Evolutionary conservation across 208 protist genomes (phyloP).

Genomic region (Angomonas deanei): DNA sequence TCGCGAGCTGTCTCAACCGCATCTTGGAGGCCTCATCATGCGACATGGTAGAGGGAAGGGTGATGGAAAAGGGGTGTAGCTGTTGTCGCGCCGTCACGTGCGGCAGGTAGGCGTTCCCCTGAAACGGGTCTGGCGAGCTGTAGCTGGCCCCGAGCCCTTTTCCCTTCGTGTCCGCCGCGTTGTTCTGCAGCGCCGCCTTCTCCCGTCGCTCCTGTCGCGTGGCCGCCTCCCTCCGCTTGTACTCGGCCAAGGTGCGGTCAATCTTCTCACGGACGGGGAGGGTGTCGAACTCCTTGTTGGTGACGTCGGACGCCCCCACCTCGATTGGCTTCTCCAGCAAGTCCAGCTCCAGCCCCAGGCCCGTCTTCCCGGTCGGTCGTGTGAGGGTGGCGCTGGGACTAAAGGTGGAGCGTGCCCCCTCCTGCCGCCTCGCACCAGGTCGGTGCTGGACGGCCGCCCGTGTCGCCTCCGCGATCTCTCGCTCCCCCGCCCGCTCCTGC

Average conservation of each 20-base stretch:
- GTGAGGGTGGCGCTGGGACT: background rate
- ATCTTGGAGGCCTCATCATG: background rate
- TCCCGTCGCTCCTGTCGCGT: conserved; percentile 15
- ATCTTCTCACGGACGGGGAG: conserved; percentile 20
- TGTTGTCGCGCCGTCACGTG: conserved; percentile 31
- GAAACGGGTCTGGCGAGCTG: conserved; percentile 4
- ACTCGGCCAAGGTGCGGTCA: conserved; percentile 4
- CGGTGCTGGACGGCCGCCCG: conserved; percentile 1
- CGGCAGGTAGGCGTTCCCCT: conserved; percentile 14
- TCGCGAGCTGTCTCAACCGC: background rate
- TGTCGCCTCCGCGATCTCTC: background rate
- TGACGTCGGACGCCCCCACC: background rate
- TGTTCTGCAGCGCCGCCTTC: conserved; percentile 6
- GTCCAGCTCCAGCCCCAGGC: conserved; percentile 13
- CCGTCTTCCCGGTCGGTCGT: background rate
- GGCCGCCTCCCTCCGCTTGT: conserved; percentile 5
- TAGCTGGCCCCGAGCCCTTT: background rate
- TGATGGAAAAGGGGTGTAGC: conserved; percentile 46
- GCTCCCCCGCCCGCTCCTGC: conserved; percentile 8
- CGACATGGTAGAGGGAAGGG: conserved; percentile 29
- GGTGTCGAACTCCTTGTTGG: background rate
- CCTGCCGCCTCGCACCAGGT: background rate
- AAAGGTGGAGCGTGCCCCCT: background rate
- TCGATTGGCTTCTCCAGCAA: conserved; percentile 15
- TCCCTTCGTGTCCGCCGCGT: conserved; percentile 1